Percentiles rank a stretch among this genome's conserved stretches.
phyloP scores from a whole-genome alignment of 768 basidiomycete species.

The Termitomyces sp. region DNA sequence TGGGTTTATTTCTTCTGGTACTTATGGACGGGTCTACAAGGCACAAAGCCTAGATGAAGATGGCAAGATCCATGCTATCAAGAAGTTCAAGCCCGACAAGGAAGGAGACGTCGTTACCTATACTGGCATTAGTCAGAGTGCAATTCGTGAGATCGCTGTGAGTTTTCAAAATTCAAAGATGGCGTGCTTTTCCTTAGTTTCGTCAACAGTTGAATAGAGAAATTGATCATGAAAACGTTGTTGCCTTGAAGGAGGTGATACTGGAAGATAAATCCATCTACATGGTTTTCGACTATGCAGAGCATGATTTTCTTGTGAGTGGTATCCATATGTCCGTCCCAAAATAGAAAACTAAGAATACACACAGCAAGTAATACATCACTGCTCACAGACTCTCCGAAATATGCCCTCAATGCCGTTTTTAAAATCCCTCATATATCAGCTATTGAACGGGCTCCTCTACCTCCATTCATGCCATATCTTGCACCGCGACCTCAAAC shows the following conservation, averaged over 20 bases:
- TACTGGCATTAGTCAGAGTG: constrained; percentile 97
- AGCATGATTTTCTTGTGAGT: constrained; percentile 93
- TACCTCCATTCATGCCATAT: constrained; percentile 96
- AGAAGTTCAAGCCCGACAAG: constrained; percentile 99
- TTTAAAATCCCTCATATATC: constrained; percentile 90
- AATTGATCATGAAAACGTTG: constrained; percentile 86
- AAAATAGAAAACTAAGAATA: neutral
- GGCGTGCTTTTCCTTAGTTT: constrained; percentile 11
- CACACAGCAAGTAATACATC: constrained; percentile 93
- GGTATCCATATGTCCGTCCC: constrained; percentile 1
- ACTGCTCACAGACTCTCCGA: constrained; percentile 89
- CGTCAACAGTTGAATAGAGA: constrained; percentile 72
- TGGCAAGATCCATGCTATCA: constrained; percentile 83
- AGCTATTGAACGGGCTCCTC: constrained; percentile 88
- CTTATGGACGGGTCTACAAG: constrained; percentile 98
- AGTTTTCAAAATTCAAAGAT: constrained; percentile 18
- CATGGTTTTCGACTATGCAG: constrained; percentile 99
- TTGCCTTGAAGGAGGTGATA: constrained; percentile 89
- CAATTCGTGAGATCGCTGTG: constrained; percentile 93
- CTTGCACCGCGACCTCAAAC: constrained; percentile 96
- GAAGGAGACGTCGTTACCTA: constrained; percentile 95
- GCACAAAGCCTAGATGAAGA: constrained; percentile 74
- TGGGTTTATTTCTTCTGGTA: constrained; percentile 97
- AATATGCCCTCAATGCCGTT: constrained; percentile 67
- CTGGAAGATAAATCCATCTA: constrained; percentile 98